phyloP scores from a whole-genome alignment of 345 rosid genomes.

The Bretschneidera sinensis region DNA sequence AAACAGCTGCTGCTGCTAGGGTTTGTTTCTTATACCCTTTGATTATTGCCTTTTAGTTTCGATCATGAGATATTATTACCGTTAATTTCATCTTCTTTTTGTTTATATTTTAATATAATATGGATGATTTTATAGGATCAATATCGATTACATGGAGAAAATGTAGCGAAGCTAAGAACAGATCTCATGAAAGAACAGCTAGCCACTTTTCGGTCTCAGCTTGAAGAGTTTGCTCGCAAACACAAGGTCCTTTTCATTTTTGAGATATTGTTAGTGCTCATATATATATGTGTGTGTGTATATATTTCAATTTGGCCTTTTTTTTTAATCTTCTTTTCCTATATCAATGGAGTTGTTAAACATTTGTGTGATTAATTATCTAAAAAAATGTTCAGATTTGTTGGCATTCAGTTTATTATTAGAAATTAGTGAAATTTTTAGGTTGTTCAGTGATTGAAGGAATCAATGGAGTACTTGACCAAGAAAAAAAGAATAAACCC shows the following conservation, averaged over 20 bases:
- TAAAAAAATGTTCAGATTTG: background rate
- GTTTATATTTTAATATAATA: background rate
- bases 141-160: constrained; percentile 76
- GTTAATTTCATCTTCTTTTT: background rate
- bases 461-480: no score
- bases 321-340: background rate
- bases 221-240: constrained; percentile 86
- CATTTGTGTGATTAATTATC: background rate
- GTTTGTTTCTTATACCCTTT: constrained; percentile 25
- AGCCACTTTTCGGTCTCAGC: constrained; percentile 80
- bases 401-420: background rate
- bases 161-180: constrained; percentile 77
- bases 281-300: no score
- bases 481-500: no score
- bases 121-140: constrained; percentile 45
- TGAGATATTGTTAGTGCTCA: background rate
- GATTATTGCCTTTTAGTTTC: background rate
- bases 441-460: no score
- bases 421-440: background rate
- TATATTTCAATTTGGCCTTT: background rate
- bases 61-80: background rate
- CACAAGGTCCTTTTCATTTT: constrained; percentile 57
- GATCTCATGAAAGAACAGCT: constrained; percentile 98
- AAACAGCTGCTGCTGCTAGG: constrained; percentile 76
- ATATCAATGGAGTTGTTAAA: background rate